Evolutionary conservation across 805 yeast species (phyloP), one percentile per base, ranked within the genome.

Genomic region (Candida qinlingensis): DNA sequence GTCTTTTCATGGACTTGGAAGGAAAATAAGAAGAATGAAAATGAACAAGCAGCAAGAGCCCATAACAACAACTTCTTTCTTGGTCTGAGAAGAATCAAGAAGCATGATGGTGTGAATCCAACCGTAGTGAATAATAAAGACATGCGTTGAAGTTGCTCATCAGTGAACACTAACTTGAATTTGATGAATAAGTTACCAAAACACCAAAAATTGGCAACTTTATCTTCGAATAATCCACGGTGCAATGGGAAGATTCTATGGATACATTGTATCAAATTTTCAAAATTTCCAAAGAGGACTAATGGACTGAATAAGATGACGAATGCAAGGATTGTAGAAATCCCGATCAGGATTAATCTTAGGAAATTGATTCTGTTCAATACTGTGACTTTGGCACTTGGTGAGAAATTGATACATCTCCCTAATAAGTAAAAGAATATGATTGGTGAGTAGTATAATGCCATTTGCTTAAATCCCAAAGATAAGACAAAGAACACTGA

Each of bases 201-300:
- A 66, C 98, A 91, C 99, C 99, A 94, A 60, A 94, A 85, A 62
- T 91, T 94, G 37, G 96, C 96, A 12, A 94, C 98, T 64, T 94
- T 94, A 63, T 94, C 98, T 65, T 94, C 99, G 75, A 95, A 94
- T 7, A 94, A 74, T 0, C 99, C 99, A 62, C 98, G 77, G 41
- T 82, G 79, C 56, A 94, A 92, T 1, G 99, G 99, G 65, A 94
- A 94, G 31, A 92, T 83, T 53, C 98, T 76, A 39, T 87, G 95
- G 29, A 66, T 54, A 1, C 85, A 62, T 56, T 81, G 84, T 4
- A 61, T 49, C 2, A 76, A 51, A 37, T 69, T 72, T 2, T 56
- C 50, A 2, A 66, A 13, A 11, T 74, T 73, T 6, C 79, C 78
- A 50, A 64, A 59, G 3, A 78, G 37, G 13, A 80, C 66, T 42